Percentiles rank a stretch among this genome's conserved stretches.
Evolutionary conservation across 768 basidiomycete genomes (phyloP).

Genomic region (Coprinopsis sp.): DNA sequence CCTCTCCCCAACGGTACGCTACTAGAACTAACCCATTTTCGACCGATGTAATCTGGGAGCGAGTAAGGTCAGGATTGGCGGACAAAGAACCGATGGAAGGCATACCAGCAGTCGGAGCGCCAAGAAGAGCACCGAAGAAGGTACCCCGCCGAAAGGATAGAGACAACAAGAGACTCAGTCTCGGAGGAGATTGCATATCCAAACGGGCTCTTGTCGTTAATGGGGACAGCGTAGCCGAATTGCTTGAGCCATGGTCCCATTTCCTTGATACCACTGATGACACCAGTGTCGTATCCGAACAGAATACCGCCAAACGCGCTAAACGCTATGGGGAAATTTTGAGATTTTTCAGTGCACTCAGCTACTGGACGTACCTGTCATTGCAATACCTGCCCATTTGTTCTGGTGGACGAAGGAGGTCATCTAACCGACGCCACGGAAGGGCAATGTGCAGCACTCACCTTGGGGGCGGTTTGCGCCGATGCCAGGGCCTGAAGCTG

Average conservation of each 20-base stretch:
- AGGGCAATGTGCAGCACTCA: no score
- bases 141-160: slow-evolving; percentile 83
- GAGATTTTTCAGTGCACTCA: slow-evolving; percentile 1
- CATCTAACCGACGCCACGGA: no score
- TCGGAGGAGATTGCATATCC: slow-evolving; percentile 42
- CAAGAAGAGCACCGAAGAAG: slow-evolving; percentile 67
- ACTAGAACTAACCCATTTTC: slow-evolving; percentile 39
- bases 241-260: slow-evolving; percentile 55
- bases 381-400: slow-evolving; percentile 37
- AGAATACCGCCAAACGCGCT: slow-evolving; percentile 47
- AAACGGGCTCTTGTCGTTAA: slow-evolving; percentile 13
- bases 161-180: slow-evolving; percentile 43
- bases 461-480: slow-evolving; percentile 28
- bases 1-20: background rate
- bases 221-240: slow-evolving; percentile 36
- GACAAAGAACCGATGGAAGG: no score
- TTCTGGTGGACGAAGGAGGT: slow-evolving; percentile 18
- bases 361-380: slow-evolving; percentile 26
- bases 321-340: slow-evolving; percentile 25
- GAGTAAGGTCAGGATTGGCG: no score
- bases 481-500: slow-evolving; percentile 27
- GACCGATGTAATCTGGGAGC: slow-evolving; percentile 41
- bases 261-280: slow-evolving; percentile 71
- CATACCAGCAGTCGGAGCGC: slow-evolving; percentile 36
- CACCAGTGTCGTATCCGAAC: slow-evolving; percentile 78